A percentile compares a stretch with the other conserved stretches of the same genome.
Conservation (phyloP, 768 basidiomycete species). For the Mycena metata region DNA sequence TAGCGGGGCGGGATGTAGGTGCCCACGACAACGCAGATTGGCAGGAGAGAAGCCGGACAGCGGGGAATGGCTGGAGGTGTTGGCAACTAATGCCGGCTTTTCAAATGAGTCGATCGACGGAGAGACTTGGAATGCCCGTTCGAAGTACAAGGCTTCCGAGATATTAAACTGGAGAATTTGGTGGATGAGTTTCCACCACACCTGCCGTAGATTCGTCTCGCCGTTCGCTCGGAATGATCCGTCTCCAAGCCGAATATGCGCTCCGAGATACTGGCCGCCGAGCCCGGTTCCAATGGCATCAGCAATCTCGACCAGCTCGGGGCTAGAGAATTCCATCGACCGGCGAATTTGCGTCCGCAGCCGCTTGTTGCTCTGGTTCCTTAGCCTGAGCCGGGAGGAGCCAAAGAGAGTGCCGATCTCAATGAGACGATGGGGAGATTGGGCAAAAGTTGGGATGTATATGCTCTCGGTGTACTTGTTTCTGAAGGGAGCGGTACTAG, state of each 20-base stretch:
- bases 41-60: slow-evolving; percentile 35
- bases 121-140: slow-evolving; percentile 39
- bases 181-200: slow-evolving; percentile 73
- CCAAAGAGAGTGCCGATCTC: slow-evolving; percentile 85
- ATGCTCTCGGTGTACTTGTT: slow-evolving; percentile 61
- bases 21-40: slow-evolving; percentile 56
- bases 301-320: slow-evolving; percentile 58
- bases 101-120: slow-evolving; percentile 25
- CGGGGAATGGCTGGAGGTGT: slow-evolving; percentile 36
- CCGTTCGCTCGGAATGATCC: slow-evolving; percentile 67
- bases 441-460: slow-evolving; percentile 58
- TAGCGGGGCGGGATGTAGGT: slow-evolving; percentile 50
- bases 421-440: slow-evolving; percentile 63
- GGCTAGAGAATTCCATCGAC: slow-evolving; percentile 70
- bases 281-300: slow-evolving; percentile 58
- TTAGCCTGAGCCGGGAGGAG: slow-evolving; percentile 74
- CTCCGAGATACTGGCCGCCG: slow-evolving; percentile 67
- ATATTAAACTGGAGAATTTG: slow-evolving; percentile 58
- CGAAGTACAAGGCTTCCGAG: slow-evolving; percentile 51
- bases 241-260: slow-evolving; percentile 79
- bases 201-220: slow-evolving; percentile 54
- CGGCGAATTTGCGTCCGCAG: slow-evolving; percentile 64
- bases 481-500: slow-evolving; percentile 40
- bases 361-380: slow-evolving; percentile 51
- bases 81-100: neutral